Base-by-base conservation (phyloP, 2,329 filamentous ascomycete species). In the Aspergillus oerlinghausenensis region DNA sequence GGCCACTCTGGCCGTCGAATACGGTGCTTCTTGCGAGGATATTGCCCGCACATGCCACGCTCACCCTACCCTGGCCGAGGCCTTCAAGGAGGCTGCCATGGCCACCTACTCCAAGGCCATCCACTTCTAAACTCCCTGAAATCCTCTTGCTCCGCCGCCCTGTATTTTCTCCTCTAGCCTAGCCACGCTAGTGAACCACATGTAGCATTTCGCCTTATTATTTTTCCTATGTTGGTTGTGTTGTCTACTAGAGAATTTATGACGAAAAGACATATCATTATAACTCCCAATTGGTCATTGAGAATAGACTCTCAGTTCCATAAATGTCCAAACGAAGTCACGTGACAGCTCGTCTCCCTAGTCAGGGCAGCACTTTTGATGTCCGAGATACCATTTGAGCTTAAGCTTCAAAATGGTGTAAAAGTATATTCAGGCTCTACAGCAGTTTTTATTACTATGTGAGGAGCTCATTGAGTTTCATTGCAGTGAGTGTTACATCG, bases 11-110 rank as follows among this genome's bases (percentile, higher is more conserved):
- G 94, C 94, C 56, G 82, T 99, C 51, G 94, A 99, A 81, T 99
- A 99, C 72, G 94, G 94, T 63, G 94, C 94, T 29, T 94, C 89
- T 63, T 92, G 87, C 69, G 94, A 99, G 80, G 94, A 97, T 76
- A 90, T 96, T 72, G 92, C 88, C 60, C 86, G 94, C 72, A 97
- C 94, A 63, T 94, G 90, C 78, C 94, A 99, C 79, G 94, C 94
- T 55, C 94, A 99, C 80, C 94, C 94, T 55, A 97, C 92, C 52
- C 83, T 99, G 59, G 87, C 93, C 25, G 94, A 99, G 82, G 94
- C 94, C 48, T 97, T 99, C 85, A 99, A 99, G 84, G 94, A 99
- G 85, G 94, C 94, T 70, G 94, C 94, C 67, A 97, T 99, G 94
- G 90, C 91, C 61, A 97, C 93, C 51, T 92, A 96, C 80, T 85